A percentile compares a stretch with the other conserved stretches of the same genome.
Evolutionary conservation across 164 flowering plant genomes (phyloP).

Genomic region (Berberis vulgaris): DNA sequence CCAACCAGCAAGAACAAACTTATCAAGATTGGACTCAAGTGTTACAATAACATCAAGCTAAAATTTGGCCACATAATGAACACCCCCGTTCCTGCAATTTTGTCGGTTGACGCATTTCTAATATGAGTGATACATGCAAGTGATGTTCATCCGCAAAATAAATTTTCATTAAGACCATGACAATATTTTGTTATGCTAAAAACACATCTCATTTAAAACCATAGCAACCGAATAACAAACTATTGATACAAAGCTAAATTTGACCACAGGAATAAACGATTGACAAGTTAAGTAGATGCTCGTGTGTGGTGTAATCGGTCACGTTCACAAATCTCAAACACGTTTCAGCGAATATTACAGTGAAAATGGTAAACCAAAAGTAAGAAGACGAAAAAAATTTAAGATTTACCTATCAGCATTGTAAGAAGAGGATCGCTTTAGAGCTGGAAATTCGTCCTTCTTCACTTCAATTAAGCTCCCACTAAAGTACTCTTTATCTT

Average conservation of each 20-base stretch:
- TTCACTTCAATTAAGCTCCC: conserved; percentile 84
- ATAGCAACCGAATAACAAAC: too few species aligned
- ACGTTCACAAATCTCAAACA: not conserved
- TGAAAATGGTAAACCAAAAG: not conserved
- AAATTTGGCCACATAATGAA: too few species aligned
- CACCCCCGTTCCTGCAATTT: not conserved
- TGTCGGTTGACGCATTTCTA: too few species aligned
- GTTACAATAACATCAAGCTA: not conserved
- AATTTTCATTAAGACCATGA: too few species aligned
- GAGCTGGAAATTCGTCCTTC: conserved; percentile 36
- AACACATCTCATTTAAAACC: too few species aligned
- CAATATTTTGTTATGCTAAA: too few species aligned
- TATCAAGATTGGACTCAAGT: not conserved
- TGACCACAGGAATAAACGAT: too few species aligned
- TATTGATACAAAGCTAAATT: too few species aligned
- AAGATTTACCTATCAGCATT: conserved; percentile 60
- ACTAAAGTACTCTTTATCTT: conserved; percentile 86
- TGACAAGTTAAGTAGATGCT: too few species aligned
- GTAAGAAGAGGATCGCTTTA: conserved; percentile 80
- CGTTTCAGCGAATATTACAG: not conserved
- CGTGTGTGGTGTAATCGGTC: not conserved
- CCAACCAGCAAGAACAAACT: not conserved
- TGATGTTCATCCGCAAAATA: too few species aligned
- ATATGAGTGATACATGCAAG: too few species aligned
- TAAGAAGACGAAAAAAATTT: not conserved